phyloP scores from a whole-genome alignment of 1,284 basidiomycete genomes.

The Microstroma glucosiphilum region DNA sequence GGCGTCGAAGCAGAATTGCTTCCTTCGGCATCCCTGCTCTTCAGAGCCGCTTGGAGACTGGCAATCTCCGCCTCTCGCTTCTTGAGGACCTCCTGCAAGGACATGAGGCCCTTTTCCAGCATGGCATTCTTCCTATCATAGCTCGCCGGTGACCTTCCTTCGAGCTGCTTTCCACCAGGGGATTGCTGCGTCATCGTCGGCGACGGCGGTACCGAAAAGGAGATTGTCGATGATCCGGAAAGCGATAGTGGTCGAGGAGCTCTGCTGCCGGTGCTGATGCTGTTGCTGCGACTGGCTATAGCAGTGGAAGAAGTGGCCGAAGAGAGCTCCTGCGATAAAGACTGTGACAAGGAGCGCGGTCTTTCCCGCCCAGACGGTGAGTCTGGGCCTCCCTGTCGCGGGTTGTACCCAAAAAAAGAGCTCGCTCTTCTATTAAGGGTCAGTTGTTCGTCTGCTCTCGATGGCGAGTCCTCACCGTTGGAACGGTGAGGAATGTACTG shows the following conservation, averaged over 20 bases:
- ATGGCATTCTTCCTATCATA: conserved; percentile 39
- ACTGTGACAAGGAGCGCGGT: conserved; percentile 20
- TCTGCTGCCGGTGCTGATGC: neutral
- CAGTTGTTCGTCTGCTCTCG: conserved; percentile 16
- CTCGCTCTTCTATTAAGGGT: conserved; percentile 31
- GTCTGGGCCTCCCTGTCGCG: conserved; percentile 6
- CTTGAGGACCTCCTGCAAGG: conserved; percentile 35
- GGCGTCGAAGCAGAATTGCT: neutral
- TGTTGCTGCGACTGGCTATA: too few species aligned
- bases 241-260: neutral
- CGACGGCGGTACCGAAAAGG: conserved; percentile 25
- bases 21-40: conserved; percentile 5
- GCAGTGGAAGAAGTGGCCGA: conserved; percentile 24
- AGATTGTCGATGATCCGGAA: conserved; percentile 2
- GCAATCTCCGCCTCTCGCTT: conserved; percentile 40
- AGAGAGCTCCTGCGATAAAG: conserved; percentile 41
- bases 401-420: conserved; percentile 45
- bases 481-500: neutral
- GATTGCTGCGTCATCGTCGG: conserved; percentile 29
- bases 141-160: conserved; percentile 23
- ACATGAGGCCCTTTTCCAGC: conserved; percentile 37
- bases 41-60: conserved; percentile 23
- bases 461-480: neutral
- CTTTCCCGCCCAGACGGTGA: too few species aligned
- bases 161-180: conserved; percentile 13